Percentiles rank a stretch among this genome's conserved stretches.
Conservation (phyloP, 208 protist genomes). For the Leishmania tarentolae region DNA sequence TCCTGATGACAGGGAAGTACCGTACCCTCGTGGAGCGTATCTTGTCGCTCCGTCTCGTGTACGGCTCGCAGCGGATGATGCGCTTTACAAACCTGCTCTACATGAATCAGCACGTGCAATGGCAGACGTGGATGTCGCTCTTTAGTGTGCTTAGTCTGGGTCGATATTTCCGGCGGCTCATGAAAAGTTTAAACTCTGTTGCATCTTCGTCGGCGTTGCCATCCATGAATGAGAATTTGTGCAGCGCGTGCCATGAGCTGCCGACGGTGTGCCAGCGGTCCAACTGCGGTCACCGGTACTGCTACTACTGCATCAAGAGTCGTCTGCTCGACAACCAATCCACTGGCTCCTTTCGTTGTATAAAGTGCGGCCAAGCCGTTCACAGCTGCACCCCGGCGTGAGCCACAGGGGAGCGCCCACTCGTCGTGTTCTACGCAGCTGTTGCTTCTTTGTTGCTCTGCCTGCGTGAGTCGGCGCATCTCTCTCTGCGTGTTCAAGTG, state of each 20-base stretch:
- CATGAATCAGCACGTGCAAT: slow-evolving; percentile 89
- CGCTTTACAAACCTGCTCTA: slow-evolving; percentile 87
- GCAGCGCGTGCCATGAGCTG: slow-evolving; percentile 72
- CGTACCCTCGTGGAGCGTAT: slow-evolving; percentile 83
- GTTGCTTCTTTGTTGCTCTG: background rate
- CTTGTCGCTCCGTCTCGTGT: slow-evolving; percentile 82
- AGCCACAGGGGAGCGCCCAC: background rate
- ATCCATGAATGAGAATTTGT: slow-evolving; percentile 54
- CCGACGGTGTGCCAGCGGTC: slow-evolving; percentile 74
- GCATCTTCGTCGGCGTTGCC: slow-evolving; percentile 19
- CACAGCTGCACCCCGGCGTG: slow-evolving; percentile 54
- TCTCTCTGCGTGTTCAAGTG: background rate
- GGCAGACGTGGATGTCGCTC: slow-evolving; percentile 80
- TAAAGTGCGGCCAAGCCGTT: slow-evolving; percentile 67
- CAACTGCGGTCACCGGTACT: slow-evolving; percentile 91
- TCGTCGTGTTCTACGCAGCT: background rate
- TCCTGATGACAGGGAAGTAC: slow-evolving; percentile 86
- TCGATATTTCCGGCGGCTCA: slow-evolving; percentile 61
- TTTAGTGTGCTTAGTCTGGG: slow-evolving; percentile 73
- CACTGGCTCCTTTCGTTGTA: slow-evolving; percentile 78
- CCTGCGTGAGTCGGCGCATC: background rate
- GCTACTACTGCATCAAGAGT: slow-evolving; percentile 94
- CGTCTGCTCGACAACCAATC: slow-evolving; percentile 61
- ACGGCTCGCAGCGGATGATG: slow-evolving; percentile 79
- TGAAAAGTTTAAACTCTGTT: slow-evolving; percentile 48